phyloP scores from a whole-genome alignment of 2,329 filamentous ascomycete genomes.

The Pseudogymnoascus pannorum region DNA sequence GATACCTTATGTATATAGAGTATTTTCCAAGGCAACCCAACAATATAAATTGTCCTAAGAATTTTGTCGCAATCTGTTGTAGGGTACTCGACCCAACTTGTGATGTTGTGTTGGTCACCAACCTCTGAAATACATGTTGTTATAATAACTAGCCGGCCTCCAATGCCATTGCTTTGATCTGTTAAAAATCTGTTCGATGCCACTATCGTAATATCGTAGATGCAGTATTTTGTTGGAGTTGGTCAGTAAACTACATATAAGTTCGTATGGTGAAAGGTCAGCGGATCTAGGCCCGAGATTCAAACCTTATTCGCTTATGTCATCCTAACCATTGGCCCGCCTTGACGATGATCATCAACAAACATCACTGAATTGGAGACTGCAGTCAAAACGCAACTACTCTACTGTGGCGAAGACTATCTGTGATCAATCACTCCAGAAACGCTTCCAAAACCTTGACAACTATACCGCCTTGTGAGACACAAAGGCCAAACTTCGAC shows the following conservation, averaged over 20 bases:
- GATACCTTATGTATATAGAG: constrained; percentile 5
- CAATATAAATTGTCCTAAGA: not conserved
- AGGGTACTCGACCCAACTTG: not conserved
- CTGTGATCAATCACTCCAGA: constrained; percentile 6
- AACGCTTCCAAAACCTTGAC: not conserved
- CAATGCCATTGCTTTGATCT: not conserved
- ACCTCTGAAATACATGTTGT: not conserved
- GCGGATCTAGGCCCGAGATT: constrained; percentile 3
- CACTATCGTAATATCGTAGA: not conserved
- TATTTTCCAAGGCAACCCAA: not conserved
- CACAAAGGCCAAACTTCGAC: not conserved
- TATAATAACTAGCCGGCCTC: not conserved
- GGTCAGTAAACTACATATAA: not conserved
- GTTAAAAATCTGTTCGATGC: not conserved
- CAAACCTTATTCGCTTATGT: constrained; percentile 7
- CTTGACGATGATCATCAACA: constrained; percentile 9
- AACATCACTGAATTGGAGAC: constrained; percentile 4
- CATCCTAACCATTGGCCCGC: constrained; percentile 5
- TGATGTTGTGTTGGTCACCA: not conserved
- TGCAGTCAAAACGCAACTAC: constrained; percentile 4
- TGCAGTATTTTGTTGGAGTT: not conserved
- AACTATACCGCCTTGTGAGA: not conserved
- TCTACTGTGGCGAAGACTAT: not conserved
- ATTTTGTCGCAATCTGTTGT: not conserved
- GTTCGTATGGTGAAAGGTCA: not conserved